Evolutionary conservation across 371 early-diverging fungal genomes (phyloP).

Genomic region (Coemansia sp.): DNA sequence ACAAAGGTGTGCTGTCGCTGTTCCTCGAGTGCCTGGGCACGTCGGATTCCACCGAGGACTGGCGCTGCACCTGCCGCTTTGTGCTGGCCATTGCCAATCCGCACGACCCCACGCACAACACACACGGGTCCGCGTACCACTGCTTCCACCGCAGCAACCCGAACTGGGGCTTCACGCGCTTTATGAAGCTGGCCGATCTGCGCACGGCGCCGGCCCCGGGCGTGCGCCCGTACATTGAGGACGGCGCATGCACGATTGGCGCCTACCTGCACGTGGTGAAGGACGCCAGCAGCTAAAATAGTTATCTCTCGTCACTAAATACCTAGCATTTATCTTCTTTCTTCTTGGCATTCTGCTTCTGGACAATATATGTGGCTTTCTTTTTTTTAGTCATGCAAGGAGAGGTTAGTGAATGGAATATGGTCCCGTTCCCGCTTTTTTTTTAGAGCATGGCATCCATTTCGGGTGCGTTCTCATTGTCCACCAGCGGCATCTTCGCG

Average conservation of each 20-base stretch:
- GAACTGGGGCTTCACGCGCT: conserved; percentile 95
- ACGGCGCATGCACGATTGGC: conserved; percentile 70
- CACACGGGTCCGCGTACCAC: conserved; percentile 74
- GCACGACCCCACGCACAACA: conserved; percentile 66
- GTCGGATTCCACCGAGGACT: conserved; percentile 56
- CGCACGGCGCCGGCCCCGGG: conserved; percentile 54
- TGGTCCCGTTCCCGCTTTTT: not conserved
- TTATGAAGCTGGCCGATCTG: conserved; percentile 62
- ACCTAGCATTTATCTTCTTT: not conserved
- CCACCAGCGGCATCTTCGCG: conserved; percentile 11
- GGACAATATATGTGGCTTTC: conserved; percentile 1
- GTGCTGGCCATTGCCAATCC: conserved; percentile 80
- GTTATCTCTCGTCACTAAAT: not conserved
- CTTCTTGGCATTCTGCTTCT: not conserved
- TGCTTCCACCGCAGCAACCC: conserved; percentile 87
- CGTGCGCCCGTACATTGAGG: conserved; percentile 66
- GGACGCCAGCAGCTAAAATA: conserved; percentile 61
- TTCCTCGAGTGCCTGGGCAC: conserved; percentile 85
- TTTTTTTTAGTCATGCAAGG: no score
- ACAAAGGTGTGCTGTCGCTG: conserved; percentile 68
- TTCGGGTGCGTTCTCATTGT: not conserved
- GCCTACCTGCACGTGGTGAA: conserved; percentile 81
- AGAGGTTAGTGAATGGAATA: not conserved
- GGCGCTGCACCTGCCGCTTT: conserved; percentile 91
- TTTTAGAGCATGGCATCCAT: not conserved